A percentile compares a stretch with the other conserved stretches of the same genome.
phyloP scores from a whole-genome alignment of 768 basidiomycete species.

The Lentinula edodes region DNA sequence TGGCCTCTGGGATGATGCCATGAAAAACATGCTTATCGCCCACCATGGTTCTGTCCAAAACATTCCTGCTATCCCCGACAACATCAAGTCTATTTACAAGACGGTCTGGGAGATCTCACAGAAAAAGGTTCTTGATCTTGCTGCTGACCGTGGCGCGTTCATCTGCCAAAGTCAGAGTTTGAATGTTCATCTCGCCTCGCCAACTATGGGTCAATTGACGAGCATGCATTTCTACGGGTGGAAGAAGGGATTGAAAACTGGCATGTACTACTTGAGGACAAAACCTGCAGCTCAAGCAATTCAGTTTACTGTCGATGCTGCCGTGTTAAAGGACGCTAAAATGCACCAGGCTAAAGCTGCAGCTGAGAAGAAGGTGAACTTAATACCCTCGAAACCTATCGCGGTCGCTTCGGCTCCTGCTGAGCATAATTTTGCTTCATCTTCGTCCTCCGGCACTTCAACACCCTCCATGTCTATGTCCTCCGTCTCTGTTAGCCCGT shows the following conservation, averaged over 20 bases:
- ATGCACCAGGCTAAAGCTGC: slow-evolving; percentile 30
- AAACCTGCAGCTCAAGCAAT: slow-evolving; percentile 93
- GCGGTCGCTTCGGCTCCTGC: neutral
- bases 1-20: slow-evolving; percentile 94
- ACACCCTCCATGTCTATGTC: slow-evolving; percentile 24
- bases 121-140: slow-evolving; percentile 96
- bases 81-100: slow-evolving; percentile 98
- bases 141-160: slow-evolving; percentile 98
- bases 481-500: slow-evolving; percentile 12
- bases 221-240: slow-evolving; percentile 99
- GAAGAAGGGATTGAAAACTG: slow-evolving; percentile 99
- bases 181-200: slow-evolving; percentile 88
- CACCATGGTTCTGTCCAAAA: slow-evolving; percentile 87
- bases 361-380: slow-evolving; percentile 11
- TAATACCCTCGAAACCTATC: neutral
- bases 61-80: slow-evolving; percentile 81
- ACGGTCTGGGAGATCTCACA: slow-evolving; percentile 99
- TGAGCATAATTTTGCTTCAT: slow-evolving; percentile 10
- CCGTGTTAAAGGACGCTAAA: slow-evolving; percentile 61
- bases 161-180: slow-evolving; percentile 95
- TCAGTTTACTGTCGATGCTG: slow-evolving; percentile 94
- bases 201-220: slow-evolving; percentile 87
- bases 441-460: slow-evolving; percentile 17
- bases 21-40: slow-evolving; percentile 99
- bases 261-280: slow-evolving; percentile 97